Evolutionary conservation across 257 asterid species (phyloP).

Genomic region (Plantago elongata): DNA sequence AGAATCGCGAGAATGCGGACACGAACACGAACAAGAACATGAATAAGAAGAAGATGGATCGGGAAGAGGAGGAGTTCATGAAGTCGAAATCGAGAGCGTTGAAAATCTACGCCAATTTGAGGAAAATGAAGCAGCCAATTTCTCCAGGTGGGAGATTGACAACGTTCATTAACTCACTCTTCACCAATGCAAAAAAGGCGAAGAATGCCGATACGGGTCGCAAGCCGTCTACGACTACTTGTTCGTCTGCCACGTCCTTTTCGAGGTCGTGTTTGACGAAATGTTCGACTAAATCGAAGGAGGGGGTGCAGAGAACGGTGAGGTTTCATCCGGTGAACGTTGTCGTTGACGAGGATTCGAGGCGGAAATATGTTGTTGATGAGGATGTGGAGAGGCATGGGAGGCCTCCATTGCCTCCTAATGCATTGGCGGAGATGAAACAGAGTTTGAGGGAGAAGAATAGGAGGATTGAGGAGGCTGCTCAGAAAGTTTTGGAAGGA

Average conservation of each 20-base stretch:
- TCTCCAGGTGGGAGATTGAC: conserved; percentile 52
- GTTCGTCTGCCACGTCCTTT: conserved; percentile 60
- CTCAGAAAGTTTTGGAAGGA: conserved; percentile 17
- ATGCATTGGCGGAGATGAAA: conserved; percentile 14
- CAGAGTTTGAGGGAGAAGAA: conserved; percentile 18
- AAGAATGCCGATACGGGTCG: conserved; percentile 14
- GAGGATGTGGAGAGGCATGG: conserved; percentile 20
- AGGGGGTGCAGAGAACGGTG: conserved; percentile 53
- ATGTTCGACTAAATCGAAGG: conserved; percentile 37
- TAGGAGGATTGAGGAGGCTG: conserved; percentile 22
- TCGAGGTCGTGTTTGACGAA: conserved; percentile 74
- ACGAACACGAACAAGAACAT: too few species aligned
- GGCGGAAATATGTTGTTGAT: conserved; percentile 32
- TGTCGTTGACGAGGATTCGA: conserved; percentile 55
- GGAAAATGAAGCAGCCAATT: conserved; percentile 49
- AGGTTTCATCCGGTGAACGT: conserved; percentile 58
- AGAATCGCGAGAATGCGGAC: neutral
- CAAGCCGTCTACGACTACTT: conserved; percentile 21
- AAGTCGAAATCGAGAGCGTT: conserved; percentile 39
- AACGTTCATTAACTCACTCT: conserved; percentile 41
- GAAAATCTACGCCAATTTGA: conserved; percentile 42
- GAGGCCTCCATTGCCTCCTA: conserved; percentile 29
- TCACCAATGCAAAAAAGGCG: conserved; percentile 38
- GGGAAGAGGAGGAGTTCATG: conserved; percentile 28
- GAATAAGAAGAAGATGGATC: conserved; percentile 7